A percentile compares a stretch with the other conserved stretches of the same genome.
Evolutionary conservation across 495 filamentous ascomycete species (phyloP).

Genomic region (Aspergillus nanangensis): DNA sequence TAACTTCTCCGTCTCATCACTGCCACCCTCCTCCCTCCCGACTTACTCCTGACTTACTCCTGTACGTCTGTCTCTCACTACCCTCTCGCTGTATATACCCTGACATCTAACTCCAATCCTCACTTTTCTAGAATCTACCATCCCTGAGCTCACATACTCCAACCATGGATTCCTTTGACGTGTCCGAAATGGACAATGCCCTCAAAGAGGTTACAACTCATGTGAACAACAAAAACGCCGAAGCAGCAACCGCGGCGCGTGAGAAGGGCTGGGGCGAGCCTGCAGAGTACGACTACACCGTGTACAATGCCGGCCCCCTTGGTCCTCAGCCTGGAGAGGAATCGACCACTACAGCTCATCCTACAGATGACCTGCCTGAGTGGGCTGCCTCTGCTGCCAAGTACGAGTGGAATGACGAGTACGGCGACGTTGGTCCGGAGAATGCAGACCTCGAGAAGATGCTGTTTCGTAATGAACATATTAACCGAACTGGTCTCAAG

Average conservation of each 20-base stretch:
- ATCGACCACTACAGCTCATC: conserved; percentile 1
- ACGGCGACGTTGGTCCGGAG: conserved; percentile 76
- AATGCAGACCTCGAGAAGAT: conserved; percentile 61
- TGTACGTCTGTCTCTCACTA: background rate
- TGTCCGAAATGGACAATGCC: conserved; percentile 19
- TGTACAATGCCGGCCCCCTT: conserved; percentile 36
- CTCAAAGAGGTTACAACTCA: conserved; percentile 33
- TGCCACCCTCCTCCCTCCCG: background rate
- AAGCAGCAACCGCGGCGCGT: conserved; percentile 26
- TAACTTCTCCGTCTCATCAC: too few species aligned
- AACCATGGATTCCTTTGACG: conserved; percentile 20
- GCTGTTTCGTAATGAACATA: conserved; percentile 59
- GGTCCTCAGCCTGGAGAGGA: conserved; percentile 19
- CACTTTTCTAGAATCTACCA: conserved; percentile 3
- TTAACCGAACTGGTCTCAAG: conserved; percentile 37
- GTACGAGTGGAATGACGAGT: conserved; percentile 85
- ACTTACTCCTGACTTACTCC: conserved; percentile 1
- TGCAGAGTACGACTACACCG: conserved; percentile 49
- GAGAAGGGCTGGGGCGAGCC: conserved; percentile 51
- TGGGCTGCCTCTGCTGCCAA: conserved; percentile 58
- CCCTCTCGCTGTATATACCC: background rate
- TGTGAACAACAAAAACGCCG: conserved; percentile 24
- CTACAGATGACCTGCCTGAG: conserved; percentile 16
- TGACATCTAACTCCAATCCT: background rate
- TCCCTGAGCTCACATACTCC: conserved; percentile 1